These are phyloP conservation scores for Xylogone sp. DNA, from an alignment of 2,329 filamentous ascomycete genomes.

Conservation along the genomic window DNA sequence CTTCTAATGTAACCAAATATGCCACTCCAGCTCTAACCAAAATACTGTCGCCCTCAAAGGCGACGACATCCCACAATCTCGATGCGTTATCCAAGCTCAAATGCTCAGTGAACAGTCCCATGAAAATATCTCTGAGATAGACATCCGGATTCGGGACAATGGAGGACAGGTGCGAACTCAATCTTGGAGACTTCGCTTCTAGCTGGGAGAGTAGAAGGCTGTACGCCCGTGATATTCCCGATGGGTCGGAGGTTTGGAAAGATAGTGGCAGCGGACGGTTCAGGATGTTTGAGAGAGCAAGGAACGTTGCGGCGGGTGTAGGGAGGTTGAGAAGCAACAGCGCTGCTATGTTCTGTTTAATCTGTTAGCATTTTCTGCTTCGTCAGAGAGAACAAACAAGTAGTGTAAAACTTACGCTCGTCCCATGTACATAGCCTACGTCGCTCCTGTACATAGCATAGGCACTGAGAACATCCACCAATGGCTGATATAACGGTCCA, in stretches of 20 bases:
- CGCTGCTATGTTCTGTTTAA: conserved; percentile 62
- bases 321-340: conserved; percentile 70
- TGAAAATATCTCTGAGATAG: conserved; percentile 60
- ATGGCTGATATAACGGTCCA: conserved; percentile 58
- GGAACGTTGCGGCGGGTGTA: conserved; percentile 60
- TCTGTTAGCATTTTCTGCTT: conserved; percentile 13
- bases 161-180: conserved; percentile 61
- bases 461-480: conserved; percentile 71
- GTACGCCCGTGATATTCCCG: conserved; percentile 67
- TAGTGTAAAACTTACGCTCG: conserved; percentile 61
- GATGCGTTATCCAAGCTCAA: conserved; percentile 67
- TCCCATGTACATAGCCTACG: conserved; percentile 72
- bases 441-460: conserved; percentile 81
- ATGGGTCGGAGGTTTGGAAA: conserved; percentile 67
- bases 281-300: conserved; percentile 70
- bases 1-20: conserved; percentile 51
- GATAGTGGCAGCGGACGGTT: conserved; percentile 72
- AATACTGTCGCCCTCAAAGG: conserved; percentile 74
- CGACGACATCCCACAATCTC: conserved; percentile 76
- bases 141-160: conserved; percentile 41
- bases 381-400: conserved; percentile 3
- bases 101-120: conserved; percentile 58
- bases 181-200: conserved; percentile 55
- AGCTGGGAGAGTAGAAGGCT: conserved; percentile 66
- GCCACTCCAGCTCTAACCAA: conserved; percentile 70